Base-by-base conservation (phyloP, 495 filamentous ascomycete genomes). In the Hypoxylon fuscum region DNA sequence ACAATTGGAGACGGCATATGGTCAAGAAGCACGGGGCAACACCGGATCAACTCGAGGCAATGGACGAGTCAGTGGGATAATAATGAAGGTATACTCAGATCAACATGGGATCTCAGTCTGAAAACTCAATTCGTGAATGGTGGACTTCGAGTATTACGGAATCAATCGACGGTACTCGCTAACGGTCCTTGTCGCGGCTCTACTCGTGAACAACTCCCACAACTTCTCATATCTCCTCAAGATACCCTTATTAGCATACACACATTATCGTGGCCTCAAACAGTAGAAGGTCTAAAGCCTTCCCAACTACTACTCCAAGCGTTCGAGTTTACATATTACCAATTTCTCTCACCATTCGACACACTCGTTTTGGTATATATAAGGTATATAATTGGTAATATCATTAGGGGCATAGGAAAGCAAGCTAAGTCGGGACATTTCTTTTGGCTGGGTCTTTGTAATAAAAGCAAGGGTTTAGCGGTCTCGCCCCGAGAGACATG, bases 1-100 rank as follows among this genome's bases (percentile, higher is more conserved):
- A 82, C 43, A 82, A 82, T 64, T 82, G 79, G 78, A 75, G 74
- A 55, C 63, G 79, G 38, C 79, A 82, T 54, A 81, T 82, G 75
- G 50, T 74, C 31, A 82, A 82, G 64, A 82, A 81, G 52, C 79
- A 82, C 53, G 64, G 64, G 12, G 55, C 63, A 5, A 68, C 55
- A 10, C 47, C 60, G 3, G 51, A 49, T 25, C 62, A 68, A 2
- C 59, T 72, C 5, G 69, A 72, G 56, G 50, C 14, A 4, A 69
- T 72, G 64, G 69, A 72, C 27, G 53, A 68, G 43, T 62, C 59
- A 25, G 53, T 66, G 27, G 60, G 55, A 32, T 70, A 44, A 56
- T n/a, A 20, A 2, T 21, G 9, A 25, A 22, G 15, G 22, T 23
- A 8, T 10, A n/a, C 32, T 2, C 7, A n/a, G 35, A 14, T 38